phyloP scores from a whole-genome alignment of 495 filamentous ascomycete genomes.

The Aspergillus taichungensis region DNA sequence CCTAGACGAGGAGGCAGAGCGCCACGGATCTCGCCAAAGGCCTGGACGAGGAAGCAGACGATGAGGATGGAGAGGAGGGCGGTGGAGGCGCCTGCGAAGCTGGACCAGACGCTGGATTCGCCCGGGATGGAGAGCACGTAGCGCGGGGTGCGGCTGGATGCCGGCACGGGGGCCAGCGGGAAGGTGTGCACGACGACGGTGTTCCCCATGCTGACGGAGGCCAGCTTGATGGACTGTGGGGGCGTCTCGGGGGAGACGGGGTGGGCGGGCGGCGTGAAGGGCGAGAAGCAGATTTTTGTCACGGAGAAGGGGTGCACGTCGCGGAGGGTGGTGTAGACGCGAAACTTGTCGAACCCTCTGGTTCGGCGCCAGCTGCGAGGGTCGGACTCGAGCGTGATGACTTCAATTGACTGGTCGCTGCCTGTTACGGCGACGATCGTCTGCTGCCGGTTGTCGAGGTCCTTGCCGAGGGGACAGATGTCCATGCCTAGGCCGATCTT shows the following conservation, averaged over 20 bases:
- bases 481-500: slow-evolving; percentile 67
- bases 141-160: slow-evolving; percentile 43
- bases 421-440: slow-evolving; percentile 74
- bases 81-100: slow-evolving; percentile 37
- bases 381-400: slow-evolving; percentile 61
- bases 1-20: slow-evolving; percentile 49
- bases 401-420: slow-evolving; percentile 69
- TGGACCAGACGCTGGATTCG: slow-evolving; percentile 38
- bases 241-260: slow-evolving; percentile 34
- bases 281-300: slow-evolving; percentile 74
- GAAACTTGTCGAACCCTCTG: slow-evolving; percentile 47
- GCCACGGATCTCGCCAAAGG: slow-evolving; percentile 58
- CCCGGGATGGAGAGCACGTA: slow-evolving; percentile 59
- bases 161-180: slow-evolving; percentile 52
- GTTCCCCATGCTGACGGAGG: slow-evolving; percentile 77
- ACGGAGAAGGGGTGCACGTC: slow-evolving; percentile 78
- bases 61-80: slow-evolving; percentile 46
- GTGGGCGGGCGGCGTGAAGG: slow-evolving; percentile 50
- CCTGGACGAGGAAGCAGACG: slow-evolving; percentile 54
- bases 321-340: slow-evolving; percentile 53
- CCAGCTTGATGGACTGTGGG: slow-evolving; percentile 65
- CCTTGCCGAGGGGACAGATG: slow-evolving; percentile 53
- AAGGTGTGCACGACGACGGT: slow-evolving; percentile 80
- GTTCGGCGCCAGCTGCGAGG: slow-evolving; percentile 18
- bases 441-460: slow-evolving; percentile 53